Conservation (phyloP, 1,284 basidiomycete species). For the Microbotryomycetes sp. region DNA sequence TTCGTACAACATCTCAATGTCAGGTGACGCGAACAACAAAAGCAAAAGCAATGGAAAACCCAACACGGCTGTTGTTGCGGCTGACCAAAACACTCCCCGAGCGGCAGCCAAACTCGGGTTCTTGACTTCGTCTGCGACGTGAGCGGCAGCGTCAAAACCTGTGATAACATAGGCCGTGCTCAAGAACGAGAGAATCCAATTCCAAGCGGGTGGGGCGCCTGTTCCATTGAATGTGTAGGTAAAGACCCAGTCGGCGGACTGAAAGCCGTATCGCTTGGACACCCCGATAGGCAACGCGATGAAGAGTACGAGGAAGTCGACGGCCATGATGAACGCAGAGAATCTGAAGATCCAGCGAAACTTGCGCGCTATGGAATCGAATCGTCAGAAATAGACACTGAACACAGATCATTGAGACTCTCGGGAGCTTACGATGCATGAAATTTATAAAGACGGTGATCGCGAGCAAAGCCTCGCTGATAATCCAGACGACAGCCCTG, state of each 20-base stretch:
- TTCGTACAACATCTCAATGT: constrained; percentile 62
- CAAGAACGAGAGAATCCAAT: constrained; percentile 49
- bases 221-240: constrained; percentile 75
- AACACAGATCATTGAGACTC: not conserved
- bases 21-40: constrained; percentile 46
- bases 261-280: constrained; percentile 69
- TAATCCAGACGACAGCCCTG: constrained; percentile 71
- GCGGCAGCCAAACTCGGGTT: constrained; percentile 72
- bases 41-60: constrained; percentile 38
- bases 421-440: constrained; percentile 53
- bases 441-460: constrained; percentile 70
- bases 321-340: constrained; percentile 61
- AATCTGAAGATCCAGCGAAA: constrained; percentile 68
- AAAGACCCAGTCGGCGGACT: constrained; percentile 68
- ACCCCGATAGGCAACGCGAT: constrained; percentile 83
- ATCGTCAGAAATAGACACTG: not conserved
- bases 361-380: constrained; percentile 38
- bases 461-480: constrained; percentile 62
- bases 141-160: constrained; percentile 78
- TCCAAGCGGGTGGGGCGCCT: constrained; percentile 69
- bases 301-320: constrained; percentile 72
- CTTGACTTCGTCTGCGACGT: constrained; percentile 80
- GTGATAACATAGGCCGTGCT: constrained; percentile 74
- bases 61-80: constrained; percentile 62
- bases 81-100: constrained; percentile 66